Evolutionary conservation across 495 filamentous ascomycete species (phyloP), one percentile per base, ranked within the genome.

Genomic region (Penicillium psychrofluorescens): DNA sequence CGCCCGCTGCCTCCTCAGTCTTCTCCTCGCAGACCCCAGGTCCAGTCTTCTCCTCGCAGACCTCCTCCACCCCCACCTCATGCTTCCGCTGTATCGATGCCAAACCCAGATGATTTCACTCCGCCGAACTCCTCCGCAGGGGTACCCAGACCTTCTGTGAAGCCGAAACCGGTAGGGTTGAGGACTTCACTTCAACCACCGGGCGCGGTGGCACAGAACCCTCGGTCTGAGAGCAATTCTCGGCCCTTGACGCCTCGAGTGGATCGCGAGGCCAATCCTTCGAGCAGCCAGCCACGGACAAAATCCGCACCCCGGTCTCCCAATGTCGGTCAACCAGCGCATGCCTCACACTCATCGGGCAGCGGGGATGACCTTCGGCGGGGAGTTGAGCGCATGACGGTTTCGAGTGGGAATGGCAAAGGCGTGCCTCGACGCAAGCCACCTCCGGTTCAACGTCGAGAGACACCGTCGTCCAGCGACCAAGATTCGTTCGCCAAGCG

Each of bases 381-480:
- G 30, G 54, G 51, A 13, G 29, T 64, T 8, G 46, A 55, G 32
- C 57, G 53, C 30, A 54, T 66, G 63, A 37, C 50, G 0, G 44
- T 63, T 41, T 62, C 55, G 12, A 37, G 40, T 0, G 45, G 35
- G 8, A 53, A 58, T 13, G 44, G 41, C 11, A 41, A 34, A 5
- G 58, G 49, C 43, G 48, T 59, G 11, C 44, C 51, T 38, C 64
- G 58, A 41, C 60, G 55, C 1, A 62, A 57, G 36, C 41, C 44
- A 12, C 43, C 50, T 16, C 54, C 51, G 8, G 32, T 41, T 4
- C 66, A 58, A 40, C 60, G 59, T 22, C 58, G 46, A 12, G 55
- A 67, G 33, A 74, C 70, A 35, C 68, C 71, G 7, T 61, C 68
- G 4, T 72, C 66, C 6, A 72, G 66, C 41, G 71, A 72, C 22